phyloP scores from a whole-genome alignment of 2,329 filamentous ascomycete species.

The Trichoderma endophyticum region DNA sequence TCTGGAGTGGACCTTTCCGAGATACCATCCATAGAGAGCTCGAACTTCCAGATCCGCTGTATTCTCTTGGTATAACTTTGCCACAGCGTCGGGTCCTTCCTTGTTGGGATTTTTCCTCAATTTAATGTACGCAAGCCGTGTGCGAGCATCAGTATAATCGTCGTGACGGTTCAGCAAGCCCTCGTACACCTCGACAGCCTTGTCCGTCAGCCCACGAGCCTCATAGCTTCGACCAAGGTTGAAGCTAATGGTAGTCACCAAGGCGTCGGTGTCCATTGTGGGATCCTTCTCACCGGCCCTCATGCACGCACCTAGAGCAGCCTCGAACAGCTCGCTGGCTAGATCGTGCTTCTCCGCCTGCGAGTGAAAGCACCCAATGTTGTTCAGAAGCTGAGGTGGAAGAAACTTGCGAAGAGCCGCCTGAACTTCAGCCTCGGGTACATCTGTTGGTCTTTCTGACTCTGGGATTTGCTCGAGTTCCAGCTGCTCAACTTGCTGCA shows the following conservation, averaged over 20 bases:
- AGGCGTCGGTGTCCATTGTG: slow-evolving; percentile 78
- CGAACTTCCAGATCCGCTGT: slow-evolving; percentile 86
- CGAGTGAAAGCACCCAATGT: slow-evolving; percentile 94
- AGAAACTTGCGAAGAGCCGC: slow-evolving; percentile 69
- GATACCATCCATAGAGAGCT: slow-evolving; percentile 91
- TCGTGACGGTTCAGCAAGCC: slow-evolving; percentile 78
- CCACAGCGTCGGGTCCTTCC: slow-evolving; percentile 81
- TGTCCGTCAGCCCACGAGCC: slow-evolving; percentile 72
- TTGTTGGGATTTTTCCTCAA: slow-evolving; percentile 77
- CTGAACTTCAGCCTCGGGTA: slow-evolving; percentile 56
- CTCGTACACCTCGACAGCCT: slow-evolving; percentile 86
- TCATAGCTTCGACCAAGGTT: slow-evolving; percentile 94
- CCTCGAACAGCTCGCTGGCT: slow-evolving; percentile 85
- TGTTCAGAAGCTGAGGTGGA: slow-evolving; percentile 90
- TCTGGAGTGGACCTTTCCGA: slow-evolving; percentile 75
- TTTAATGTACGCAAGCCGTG: slow-evolving; percentile 85
- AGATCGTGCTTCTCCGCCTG: slow-evolving; percentile 77
- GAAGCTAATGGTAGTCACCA: slow-evolving; percentile 95
- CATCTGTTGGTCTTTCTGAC: slow-evolving; percentile 60
- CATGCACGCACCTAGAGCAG: slow-evolving; percentile 84
- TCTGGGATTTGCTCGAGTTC: slow-evolving; percentile 76
- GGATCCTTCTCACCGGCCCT: slow-evolving; percentile 73
- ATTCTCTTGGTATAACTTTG: slow-evolving; percentile 80
- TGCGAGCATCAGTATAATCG: slow-evolving; percentile 89
- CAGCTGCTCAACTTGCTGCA: slow-evolving; percentile 87